phyloP scores from a whole-genome alignment of 371 early-diverging fungal species.

The Syncephalis plumigaleata region DNA sequence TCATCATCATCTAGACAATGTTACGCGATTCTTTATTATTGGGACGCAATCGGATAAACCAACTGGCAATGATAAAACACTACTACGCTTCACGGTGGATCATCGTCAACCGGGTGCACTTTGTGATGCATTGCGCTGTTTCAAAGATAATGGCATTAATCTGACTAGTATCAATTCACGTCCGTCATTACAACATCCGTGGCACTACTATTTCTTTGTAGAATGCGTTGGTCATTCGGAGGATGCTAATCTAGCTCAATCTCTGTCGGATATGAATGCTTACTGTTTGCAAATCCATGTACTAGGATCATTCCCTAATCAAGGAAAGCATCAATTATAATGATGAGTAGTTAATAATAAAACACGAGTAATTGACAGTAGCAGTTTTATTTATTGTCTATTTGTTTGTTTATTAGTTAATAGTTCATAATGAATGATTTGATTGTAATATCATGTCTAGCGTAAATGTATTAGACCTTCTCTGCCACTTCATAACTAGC shows the following conservation, averaged over 20 bases:
- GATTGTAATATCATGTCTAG: too few species aligned
- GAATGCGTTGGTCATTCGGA: conserved; percentile 69
- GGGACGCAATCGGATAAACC: conserved; percentile 51
- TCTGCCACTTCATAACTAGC: background rate
- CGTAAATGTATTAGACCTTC: too few species aligned
- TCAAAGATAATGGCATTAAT: conserved; percentile 67
- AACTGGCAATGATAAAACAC: conserved; percentile 58
- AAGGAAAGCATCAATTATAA: conserved; percentile 11
- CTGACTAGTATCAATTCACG: conserved; percentile 84
- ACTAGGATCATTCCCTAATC: conserved; percentile 71
- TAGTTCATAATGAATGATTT: too few species aligned
- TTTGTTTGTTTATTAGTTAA: too few species aligned
- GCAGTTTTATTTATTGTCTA: too few species aligned
- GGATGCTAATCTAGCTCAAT: conserved; percentile 38
- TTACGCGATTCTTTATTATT: conserved; percentile 80
- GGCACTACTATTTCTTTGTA: conserved; percentile 88
- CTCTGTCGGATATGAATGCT: conserved; percentile 34
- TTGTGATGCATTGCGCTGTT: conserved; percentile 64
- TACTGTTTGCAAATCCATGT: conserved; percentile 59
- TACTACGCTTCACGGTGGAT: conserved; percentile 72
- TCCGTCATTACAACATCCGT: conserved; percentile 59
- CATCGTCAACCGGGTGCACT: conserved; percentile 82
- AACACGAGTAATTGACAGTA: too few species aligned
- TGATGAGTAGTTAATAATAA: too few species aligned
- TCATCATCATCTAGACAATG: conserved; percentile 37